phyloP scores from a whole-genome alignment of 305 asterid species.

The Withania somnifera region DNA sequence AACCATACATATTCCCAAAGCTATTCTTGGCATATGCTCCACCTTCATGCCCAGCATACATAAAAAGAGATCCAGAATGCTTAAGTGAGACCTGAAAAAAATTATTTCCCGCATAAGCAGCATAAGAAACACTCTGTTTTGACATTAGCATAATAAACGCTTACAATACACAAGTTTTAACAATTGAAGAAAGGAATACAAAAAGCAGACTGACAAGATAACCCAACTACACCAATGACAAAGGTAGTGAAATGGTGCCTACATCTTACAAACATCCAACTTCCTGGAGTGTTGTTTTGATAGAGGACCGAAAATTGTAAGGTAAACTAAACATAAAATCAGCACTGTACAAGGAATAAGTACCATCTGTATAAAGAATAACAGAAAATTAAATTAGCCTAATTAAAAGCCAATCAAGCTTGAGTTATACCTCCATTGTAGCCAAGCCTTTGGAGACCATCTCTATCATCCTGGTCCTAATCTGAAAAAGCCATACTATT shows the following conservation, averaged over 20 bases:
- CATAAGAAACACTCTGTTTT: constrained; percentile 1
- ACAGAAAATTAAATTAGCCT: neutral
- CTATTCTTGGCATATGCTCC: constrained; percentile 99
- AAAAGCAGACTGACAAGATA: neutral
- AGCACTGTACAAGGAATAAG: neutral
- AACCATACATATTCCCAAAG: constrained; percentile 65
- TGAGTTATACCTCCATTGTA: constrained; percentile 64
- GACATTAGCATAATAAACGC: constrained; percentile 2
- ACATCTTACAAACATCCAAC: neutral
- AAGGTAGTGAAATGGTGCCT: neutral
- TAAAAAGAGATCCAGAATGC: constrained; percentile 98
- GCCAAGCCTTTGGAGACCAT: constrained; percentile 85
- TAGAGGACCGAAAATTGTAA: neutral
- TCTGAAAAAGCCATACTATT: constrained; percentile 29
- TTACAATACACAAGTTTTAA: neutral
- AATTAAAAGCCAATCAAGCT: neutral
- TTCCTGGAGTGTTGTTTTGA: neutral
- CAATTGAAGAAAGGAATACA: neutral
- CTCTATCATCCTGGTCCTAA: constrained; percentile 83
- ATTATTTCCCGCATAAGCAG: constrained; percentile 9
- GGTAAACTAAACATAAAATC: neutral
- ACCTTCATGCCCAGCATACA: constrained; percentile 95
- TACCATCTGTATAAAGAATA: neutral
- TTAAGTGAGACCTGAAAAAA: constrained; percentile 71
- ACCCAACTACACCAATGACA: neutral